Evolutionary conservation across 352 stramenopile species (phyloP).

Genomic region (Globisporangium heterothallicum): DNA sequence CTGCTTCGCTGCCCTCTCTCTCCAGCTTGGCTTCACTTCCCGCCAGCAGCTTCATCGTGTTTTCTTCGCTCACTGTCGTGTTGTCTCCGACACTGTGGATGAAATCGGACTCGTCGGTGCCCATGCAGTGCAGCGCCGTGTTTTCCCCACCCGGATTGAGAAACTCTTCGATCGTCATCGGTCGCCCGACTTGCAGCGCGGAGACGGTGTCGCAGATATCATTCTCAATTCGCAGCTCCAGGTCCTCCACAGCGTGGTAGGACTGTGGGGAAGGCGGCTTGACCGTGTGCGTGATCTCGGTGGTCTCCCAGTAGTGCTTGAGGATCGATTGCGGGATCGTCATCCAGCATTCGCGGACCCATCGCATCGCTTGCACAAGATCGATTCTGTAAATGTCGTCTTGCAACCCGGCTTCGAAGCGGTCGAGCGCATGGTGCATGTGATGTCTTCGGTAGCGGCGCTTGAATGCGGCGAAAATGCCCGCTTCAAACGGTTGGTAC

Average conservation of each 20-base stretch:
- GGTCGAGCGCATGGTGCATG: conserved; percentile 47
- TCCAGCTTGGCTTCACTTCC: too few species aligned
- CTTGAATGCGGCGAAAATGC: conserved; percentile 46
- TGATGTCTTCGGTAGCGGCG: conserved; percentile 46
- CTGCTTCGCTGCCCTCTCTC: too few species aligned
- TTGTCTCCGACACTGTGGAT: conserved; percentile 20
- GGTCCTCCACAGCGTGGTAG: conserved; percentile 25
- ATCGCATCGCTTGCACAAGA: conserved; percentile 46
- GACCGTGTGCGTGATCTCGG: conserved; percentile 24
- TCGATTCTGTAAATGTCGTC: conserved; percentile 43
- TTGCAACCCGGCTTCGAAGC: conserved; percentile 36
- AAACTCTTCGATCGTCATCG: conserved; percentile 43
- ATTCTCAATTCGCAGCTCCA: conserved; percentile 38
- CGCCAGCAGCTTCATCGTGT: not conserved
- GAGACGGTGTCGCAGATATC: conserved; percentile 45
- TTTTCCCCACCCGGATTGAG: conserved; percentile 41
- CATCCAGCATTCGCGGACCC: conserved; percentile 43
- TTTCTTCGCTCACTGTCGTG: not conserved
- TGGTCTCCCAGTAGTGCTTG: conserved; percentile 34
- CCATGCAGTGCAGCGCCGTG: conserved; percentile 34
- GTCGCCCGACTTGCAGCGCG: conserved; percentile 29
- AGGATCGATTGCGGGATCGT: conserved; percentile 23
- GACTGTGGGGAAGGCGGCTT: conserved; percentile 7
- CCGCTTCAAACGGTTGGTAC: conserved; percentile 34
- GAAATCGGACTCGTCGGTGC: conserved; percentile 38